Conservation (phyloP, 169 alveolate species). For the Eimeria maxima region DNA sequence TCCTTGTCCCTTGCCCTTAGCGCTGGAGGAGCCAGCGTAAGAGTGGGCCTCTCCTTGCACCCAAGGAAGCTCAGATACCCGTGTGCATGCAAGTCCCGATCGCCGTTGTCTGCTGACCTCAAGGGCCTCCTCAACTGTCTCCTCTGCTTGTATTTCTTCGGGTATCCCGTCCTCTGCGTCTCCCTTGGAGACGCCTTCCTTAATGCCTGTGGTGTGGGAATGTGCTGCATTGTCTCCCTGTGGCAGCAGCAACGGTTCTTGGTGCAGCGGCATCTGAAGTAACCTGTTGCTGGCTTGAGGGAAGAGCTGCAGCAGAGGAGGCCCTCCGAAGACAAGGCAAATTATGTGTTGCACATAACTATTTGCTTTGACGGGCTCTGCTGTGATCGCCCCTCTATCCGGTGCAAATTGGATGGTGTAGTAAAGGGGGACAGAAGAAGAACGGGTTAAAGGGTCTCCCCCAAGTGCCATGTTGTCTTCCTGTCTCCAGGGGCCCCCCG, state of each 20-base stretch:
- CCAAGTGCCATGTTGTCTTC: background rate
- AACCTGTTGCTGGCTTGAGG: background rate
- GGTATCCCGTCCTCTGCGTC: background rate
- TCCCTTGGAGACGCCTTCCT: background rate
- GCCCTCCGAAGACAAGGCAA: slow-evolving; percentile 53
- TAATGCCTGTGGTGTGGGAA: background rate
- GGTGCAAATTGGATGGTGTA: slow-evolving; percentile 24
- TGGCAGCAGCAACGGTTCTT: background rate
- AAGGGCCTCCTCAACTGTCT: background rate
- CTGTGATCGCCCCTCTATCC: background rate
- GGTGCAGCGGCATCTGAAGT: slow-evolving; percentile 5
- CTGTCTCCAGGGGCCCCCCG: background rate
- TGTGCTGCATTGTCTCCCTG: background rate
- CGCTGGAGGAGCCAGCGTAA: background rate
- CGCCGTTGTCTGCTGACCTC: background rate
- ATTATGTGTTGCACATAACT: slow-evolving; percentile 43
- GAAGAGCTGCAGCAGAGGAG: slow-evolving; percentile 50
- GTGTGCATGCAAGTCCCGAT: background rate
- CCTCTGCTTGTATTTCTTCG: background rate
- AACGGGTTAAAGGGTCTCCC: background rate
- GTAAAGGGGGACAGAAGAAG: slow-evolving; percentile 9
- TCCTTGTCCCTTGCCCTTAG: background rate
- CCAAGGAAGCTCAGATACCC: background rate
- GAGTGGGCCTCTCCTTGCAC: background rate
- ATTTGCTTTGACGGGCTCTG: background rate